Evolutionary conservation across 2,329 filamentous ascomycete genomes (phyloP).

Genomic region (Fonsecaea multimorphosa): DNA sequence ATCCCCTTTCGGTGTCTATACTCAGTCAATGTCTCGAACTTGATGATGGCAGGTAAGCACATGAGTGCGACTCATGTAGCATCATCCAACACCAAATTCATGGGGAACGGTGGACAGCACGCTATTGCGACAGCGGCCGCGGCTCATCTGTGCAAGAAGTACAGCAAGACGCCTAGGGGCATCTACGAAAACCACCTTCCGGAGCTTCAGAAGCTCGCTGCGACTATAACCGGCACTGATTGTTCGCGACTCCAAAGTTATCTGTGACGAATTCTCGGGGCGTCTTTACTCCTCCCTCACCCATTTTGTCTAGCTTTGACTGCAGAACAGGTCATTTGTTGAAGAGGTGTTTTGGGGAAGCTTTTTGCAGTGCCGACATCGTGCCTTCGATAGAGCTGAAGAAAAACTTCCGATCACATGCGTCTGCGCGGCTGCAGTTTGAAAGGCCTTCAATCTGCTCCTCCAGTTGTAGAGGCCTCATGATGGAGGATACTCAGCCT

Average conservation of each 20-base stretch:
- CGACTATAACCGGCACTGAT: background rate
- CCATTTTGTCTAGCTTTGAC: too few species aligned
- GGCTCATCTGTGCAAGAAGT: conserved; percentile 3
- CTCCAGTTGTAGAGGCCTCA: too few species aligned
- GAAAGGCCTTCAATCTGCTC: too few species aligned
- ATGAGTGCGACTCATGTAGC: background rate
- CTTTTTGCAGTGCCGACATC: too few species aligned
- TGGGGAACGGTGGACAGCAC: conserved; percentile 5
- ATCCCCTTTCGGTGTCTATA: conserved; percentile 21
- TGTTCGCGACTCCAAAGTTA: background rate
- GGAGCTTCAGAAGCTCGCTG: background rate
- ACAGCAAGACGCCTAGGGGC: background rate
- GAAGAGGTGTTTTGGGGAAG: too few species aligned
- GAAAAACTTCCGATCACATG: too few species aligned
- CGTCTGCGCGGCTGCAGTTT: too few species aligned
- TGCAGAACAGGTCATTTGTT: too few species aligned
- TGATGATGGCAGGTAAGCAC: conserved; percentile 24
- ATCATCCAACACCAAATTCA: background rate
- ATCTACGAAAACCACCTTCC: background rate
- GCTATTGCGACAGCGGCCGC: conserved; percentile 1
- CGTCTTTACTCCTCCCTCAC: background rate
- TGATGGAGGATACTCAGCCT: too few species aligned
- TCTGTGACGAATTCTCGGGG: background rate
- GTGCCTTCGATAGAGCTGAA: too few species aligned
- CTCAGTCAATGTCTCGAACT: conserved; percentile 12